Base-by-base conservation (phyloP, 2,329 filamentous ascomycete species). In the Penicillium sp. region DNA sequence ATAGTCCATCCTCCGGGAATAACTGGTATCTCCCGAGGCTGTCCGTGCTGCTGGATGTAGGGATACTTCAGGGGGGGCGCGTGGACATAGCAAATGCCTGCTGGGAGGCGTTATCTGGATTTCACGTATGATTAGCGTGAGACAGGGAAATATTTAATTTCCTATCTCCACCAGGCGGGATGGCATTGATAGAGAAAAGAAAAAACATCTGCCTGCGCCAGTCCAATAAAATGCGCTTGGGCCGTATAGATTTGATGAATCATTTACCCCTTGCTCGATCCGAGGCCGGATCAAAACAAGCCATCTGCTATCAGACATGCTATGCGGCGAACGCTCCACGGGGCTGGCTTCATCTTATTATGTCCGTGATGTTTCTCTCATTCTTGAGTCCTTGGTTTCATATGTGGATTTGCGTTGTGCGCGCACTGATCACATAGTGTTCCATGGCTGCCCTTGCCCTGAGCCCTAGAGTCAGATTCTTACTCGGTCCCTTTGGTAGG, bases 371-470 rank as follows among this genome's bases (percentile, higher is more conserved):
- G 4, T 13, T 19, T 8, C n/a, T 31, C 10, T 23, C 19, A 27
- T 27, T 35, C 11, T 25, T 33, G 11, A 33, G 31, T 29, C 9
- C 30, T 38, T 16, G 11, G 15, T 25, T 13, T 25, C 8, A 13
- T 20, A 32, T 41, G 18, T 17, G 23, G 18, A 23, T 44, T 36
- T 39, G 45, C 39, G 36, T 34, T 43, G 33, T 46, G 44, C 35
- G 53, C 34, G 51, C 43, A 52, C 27, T 49, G 53, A 53, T 54
- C 53, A 53, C 41, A 31, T 38, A 41, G 47, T 38, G 53, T 28
- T 45, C 43, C 32, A 23, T 33, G 20, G 18, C 28, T 56, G 51
- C 51, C 51, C 53, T 54, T 53, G 27, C 51, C 53, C 53, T 53
- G 51, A 54, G 42, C 53, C 53, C 53, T 56, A 53, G n/a, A n/a